These are phyloP conservation scores for Leishmania lainsoni DNA, from an alignment of 208 protist genomes.

Conservation along the genomic window DNA sequence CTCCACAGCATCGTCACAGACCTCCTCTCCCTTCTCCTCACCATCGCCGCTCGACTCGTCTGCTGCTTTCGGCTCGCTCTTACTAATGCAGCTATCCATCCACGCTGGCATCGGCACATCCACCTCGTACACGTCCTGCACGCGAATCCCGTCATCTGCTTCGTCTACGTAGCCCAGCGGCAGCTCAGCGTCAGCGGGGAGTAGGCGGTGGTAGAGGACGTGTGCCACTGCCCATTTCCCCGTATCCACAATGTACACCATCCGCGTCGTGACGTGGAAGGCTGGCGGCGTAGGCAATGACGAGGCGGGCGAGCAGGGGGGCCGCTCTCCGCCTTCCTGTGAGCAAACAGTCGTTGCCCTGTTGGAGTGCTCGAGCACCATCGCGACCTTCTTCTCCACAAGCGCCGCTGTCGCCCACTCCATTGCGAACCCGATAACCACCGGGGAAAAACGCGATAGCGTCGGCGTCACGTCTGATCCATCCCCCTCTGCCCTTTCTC, in stretches of 20 bases:
- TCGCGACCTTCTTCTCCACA: conserved; percentile 34
- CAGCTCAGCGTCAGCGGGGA: conserved; percentile 5
- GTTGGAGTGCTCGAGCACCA: conserved; percentile 28
- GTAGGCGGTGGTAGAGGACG: conserved; percentile 35
- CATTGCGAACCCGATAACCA: conserved; percentile 57
- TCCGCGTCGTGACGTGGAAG: conserved; percentile 32
- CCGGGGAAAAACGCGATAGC: conserved; percentile 8
- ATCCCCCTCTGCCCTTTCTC: background rate
- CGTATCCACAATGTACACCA: conserved; percentile 59
- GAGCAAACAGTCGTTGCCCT: background rate
- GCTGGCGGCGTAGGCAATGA: background rate
- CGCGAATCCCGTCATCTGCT: conserved; percentile 35
- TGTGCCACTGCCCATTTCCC: conserved; percentile 49
- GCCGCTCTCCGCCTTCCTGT: conserved; percentile 1
- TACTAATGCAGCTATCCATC: background rate
- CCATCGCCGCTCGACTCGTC: background rate
- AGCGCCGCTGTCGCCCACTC: conserved; percentile 41
- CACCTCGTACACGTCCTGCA: conserved; percentile 18
- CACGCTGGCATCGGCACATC: conserved; percentile 18
- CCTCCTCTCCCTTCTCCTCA: conserved; percentile 6
- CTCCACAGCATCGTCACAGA: conserved; percentile 11
- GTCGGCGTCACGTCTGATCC: background rate
- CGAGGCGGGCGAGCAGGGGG: background rate
- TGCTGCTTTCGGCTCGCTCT: background rate
- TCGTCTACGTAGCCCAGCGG: conserved; percentile 19